These are phyloP conservation scores for Phialophora macrospora DNA, from an alignment of 2,329 filamentous ascomycete genomes.

Conservation along the genomic window DNA sequence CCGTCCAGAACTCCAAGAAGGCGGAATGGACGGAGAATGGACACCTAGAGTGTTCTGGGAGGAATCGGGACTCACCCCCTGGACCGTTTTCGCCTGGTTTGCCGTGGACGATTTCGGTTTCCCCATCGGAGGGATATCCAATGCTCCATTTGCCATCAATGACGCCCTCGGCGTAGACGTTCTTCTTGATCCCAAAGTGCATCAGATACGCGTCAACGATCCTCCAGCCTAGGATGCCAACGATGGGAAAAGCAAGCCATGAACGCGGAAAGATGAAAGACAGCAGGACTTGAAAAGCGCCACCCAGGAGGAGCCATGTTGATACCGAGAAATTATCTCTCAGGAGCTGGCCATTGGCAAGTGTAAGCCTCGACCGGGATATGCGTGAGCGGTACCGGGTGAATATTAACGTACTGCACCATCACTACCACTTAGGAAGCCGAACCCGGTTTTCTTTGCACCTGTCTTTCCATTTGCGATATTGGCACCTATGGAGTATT, in stretches of 20 bases:
- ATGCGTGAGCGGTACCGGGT: not conserved
- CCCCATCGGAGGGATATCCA: constrained; percentile 46
- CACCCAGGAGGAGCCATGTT: constrained; percentile 34
- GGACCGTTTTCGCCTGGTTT: constrained; percentile 41
- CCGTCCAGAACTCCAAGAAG: not conserved
- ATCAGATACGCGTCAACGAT: constrained; percentile 45
- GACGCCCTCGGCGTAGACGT: constrained; percentile 46
- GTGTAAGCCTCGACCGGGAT: not conserved
- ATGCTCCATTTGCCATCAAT: constrained; percentile 42
- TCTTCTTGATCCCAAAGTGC: constrained; percentile 42
- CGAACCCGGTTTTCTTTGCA: constrained; percentile 15
- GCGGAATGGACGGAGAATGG: not conserved
- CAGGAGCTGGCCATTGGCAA: constrained; percentile 20
- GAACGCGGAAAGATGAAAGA: constrained; percentile 40
- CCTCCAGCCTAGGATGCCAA: constrained; percentile 42
- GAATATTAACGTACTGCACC: constrained; percentile 16
- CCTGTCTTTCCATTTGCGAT: constrained; percentile 5
- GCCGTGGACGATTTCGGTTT: constrained; percentile 37
- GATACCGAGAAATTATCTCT: constrained; percentile 31
- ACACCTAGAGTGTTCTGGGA: not conserved
- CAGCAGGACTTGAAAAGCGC: constrained; percentile 22
- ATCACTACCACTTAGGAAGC: not conserved
- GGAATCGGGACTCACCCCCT: constrained; percentile 27
- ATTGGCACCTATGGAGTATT: constrained; percentile 17
- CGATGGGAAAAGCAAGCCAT: constrained; percentile 45